phyloP scores from a whole-genome alignment of 129 eudicot genomes.

The Saussurea involucrata region DNA sequence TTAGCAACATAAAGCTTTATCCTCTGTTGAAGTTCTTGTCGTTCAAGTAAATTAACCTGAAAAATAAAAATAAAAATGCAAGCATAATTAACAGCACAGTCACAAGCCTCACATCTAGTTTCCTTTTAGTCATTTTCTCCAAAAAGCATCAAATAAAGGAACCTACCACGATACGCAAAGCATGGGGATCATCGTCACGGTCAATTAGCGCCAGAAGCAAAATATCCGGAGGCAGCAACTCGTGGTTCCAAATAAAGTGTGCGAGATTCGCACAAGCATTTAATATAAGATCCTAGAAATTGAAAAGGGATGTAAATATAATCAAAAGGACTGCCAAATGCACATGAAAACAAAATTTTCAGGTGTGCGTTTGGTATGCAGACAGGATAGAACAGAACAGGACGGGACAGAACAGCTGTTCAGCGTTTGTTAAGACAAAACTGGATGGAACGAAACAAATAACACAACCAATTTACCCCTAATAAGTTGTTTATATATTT shows the following conservation, averaged over 20 bases:
- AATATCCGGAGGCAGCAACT: constrained; percentile 94
- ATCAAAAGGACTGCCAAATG: background rate
- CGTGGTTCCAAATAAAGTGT: constrained; percentile 89
- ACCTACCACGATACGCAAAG: constrained; percentile 86
- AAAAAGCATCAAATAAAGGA: background rate
- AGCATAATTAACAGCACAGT: background rate
- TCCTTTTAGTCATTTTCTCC: background rate
- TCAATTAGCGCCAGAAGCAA: constrained; percentile 84
- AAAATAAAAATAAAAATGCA: background rate
- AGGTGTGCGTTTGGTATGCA: no score
- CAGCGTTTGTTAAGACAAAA: no score
- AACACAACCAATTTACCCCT: no score
- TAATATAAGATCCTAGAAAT: constrained; percentile 64
- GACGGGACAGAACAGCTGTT: no score
- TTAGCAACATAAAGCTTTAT: constrained; percentile 44
- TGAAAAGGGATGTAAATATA: background rate
- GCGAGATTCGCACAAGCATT: constrained; percentile 80
- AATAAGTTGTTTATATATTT: no score
- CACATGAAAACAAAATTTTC: background rate
- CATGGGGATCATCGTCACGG: constrained; percentile 97
- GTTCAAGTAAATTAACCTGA: constrained; percentile 60
- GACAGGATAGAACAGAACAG: no score
- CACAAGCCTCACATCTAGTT: background rate
- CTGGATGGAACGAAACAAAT: no score
- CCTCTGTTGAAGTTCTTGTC: constrained; percentile 71